phyloP scores from a whole-genome alignment of 768 basidiomycete species.

The Nidularia pulvinata region DNA sequence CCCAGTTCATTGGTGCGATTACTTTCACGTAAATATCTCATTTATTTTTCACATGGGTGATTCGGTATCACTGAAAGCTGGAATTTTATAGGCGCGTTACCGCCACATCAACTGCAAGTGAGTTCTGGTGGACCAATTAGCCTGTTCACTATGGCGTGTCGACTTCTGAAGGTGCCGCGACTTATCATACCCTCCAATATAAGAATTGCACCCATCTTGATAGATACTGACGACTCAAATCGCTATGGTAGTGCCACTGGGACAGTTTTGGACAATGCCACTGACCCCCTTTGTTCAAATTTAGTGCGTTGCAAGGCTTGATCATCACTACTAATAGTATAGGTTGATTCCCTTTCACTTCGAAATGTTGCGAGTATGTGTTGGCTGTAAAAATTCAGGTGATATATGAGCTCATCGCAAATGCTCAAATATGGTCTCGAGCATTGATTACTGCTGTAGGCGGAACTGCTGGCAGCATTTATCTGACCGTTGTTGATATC shows the following conservation, averaged over 20 bases:
- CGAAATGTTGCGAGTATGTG: no score
- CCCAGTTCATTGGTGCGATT: conserved; percentile 43
- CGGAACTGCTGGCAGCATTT: conserved; percentile 48
- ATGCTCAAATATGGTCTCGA: conserved; percentile 72
- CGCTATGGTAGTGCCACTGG: conserved; percentile 45
- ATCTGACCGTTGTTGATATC: conserved; percentile 55
- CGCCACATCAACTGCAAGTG: conserved; percentile 36
- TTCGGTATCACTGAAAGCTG: conserved; percentile 1
- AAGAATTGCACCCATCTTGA: conserved; percentile 50
- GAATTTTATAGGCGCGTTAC: conserved; percentile 39
- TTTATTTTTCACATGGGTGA: not conserved
- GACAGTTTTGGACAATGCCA: conserved; percentile 29
- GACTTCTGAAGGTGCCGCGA: no score
- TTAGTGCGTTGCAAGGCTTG: conserved; percentile 45
- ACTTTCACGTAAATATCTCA: conserved; percentile 37
- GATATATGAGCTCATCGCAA: conserved; percentile 55
- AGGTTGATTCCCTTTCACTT: no score
- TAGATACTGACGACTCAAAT: conserved; percentile 43
- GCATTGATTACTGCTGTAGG: conserved; percentile 55
- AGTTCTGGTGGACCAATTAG: conserved; percentile 65
- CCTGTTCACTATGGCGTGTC: conserved; percentile 45
- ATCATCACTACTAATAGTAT: conserved; percentile 46
- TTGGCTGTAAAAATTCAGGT: no score
- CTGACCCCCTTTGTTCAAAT: conserved; percentile 56
- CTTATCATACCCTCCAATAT: no score